phyloP scores from a whole-genome alignment of 208 protist species.

The Kentomonas sorsogonicus region DNA sequence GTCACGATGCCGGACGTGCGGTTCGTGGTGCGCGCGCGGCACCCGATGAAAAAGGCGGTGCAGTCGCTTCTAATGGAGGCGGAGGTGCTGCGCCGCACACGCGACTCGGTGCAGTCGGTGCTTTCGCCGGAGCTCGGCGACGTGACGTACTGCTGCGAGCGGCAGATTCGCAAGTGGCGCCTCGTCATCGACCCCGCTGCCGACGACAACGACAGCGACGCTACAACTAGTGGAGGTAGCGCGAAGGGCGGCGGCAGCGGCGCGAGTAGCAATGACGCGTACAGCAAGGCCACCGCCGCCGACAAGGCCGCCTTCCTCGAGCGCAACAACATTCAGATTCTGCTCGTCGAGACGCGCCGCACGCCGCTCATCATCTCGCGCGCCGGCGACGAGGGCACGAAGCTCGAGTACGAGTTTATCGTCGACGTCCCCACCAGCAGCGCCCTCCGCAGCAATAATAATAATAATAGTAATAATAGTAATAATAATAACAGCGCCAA shows the following conservation, averaged over 20 bases:
- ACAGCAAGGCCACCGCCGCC: background rate
- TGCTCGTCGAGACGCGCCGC: constrained; percentile 82
- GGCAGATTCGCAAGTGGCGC: constrained; percentile 81
- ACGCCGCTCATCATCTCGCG: constrained; percentile 88
- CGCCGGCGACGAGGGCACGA: constrained; percentile 72
- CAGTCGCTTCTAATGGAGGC: constrained; percentile 70
- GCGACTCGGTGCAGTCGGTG: constrained; percentile 84
- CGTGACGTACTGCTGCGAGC: constrained; percentile 84
- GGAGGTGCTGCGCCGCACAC: constrained; percentile 74
- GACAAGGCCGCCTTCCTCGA: too few relatives aligned
- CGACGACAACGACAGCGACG: too few relatives aligned
- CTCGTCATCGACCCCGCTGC: too few relatives aligned
- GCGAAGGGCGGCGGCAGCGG: too few relatives aligned
- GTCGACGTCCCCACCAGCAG: constrained; percentile 70
- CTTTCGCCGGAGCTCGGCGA: constrained; percentile 84
- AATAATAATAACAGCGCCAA: too few relatives aligned
- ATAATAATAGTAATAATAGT: too few relatives aligned
- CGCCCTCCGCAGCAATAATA: too few relatives aligned
- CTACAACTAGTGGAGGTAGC: too few relatives aligned
- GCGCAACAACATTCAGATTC: constrained; percentile 12
- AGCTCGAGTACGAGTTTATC: constrained; percentile 88
- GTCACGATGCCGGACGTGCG: constrained; percentile 88
- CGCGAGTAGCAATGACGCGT: too few relatives aligned
- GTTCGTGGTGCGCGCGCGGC: constrained; percentile 72
- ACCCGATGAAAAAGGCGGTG: constrained; percentile 85